Base-by-base conservation (phyloP, 768 basidiomycete genomes). In the Tricholoma furcatifolium region DNA sequence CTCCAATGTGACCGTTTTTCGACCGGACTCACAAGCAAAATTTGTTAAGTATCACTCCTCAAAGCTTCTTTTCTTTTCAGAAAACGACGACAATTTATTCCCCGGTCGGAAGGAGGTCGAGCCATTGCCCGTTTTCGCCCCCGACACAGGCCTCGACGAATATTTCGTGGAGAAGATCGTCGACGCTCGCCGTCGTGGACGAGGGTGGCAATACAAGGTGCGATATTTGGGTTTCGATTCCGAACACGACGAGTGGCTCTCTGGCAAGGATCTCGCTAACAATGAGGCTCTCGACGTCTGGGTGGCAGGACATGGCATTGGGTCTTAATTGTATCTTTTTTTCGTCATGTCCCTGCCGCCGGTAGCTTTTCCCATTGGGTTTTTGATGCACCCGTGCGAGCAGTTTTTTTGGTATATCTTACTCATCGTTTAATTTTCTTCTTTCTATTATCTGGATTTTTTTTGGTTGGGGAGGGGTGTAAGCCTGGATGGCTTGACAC, bases 31-130 rank as follows among this genome's bases (percentile, higher is more conserved):
- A n/a, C 53, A 2, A 45, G 15, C 0, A 54, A 57, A 2, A 59
- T 56, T 2, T 67, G 60, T 63, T 69, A 66, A 57, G 0, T 78
- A 76, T 60, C 72, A 78, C 41, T 54, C 61, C 1, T 67, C 62
- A 6, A 60, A 69, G 7, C 48, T 78, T 0, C 43, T 54, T 0
- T 64, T 56, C 0, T 68, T 60, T 50, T 12, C 49, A 0, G 53
- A 67, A 1, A 76, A 75, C 49, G 62, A 77, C 47, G 10, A 54
- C 1, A 2, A 6, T 0, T 51, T 61, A 0, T 77, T 76, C 59
- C 74, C 73, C 0, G 43, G 36, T 0, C 62, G 68, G 2, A 45
- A 57, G 3, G 39, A 52, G 1, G 12, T 45, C 0, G 4, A n/a
- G n/a, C n/a, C n/a, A n/a, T n/a, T n/a, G n/a, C n/a, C n/a, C n/a